Base-by-base conservation (phyloP, 768 basidiomycete species). In the Lyophyllum atratum region DNA sequence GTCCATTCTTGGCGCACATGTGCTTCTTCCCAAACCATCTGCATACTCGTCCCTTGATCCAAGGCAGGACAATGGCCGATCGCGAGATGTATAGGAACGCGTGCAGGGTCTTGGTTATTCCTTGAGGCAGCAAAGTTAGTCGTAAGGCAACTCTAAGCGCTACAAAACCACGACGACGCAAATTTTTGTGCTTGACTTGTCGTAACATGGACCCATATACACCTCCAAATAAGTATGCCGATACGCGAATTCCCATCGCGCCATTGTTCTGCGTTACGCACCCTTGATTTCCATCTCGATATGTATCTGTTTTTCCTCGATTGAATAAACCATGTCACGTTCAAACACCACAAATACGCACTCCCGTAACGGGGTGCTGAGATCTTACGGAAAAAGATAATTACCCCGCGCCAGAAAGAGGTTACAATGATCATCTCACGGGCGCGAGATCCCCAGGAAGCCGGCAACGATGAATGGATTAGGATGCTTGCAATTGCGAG, bases 1-100 rank as follows among this genome's bases (percentile, higher is more conserved):
- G 39, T 19, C 17, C 39, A 19, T n/a, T 40, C n/a, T 40, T 40
- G 39, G n/a, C 15, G 39, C n/a, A n/a, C n/a, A 11, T 22, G 43
- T 24, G 43, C 43, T 24, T 44, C 22, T 44, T 44, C 24, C 24
- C 22, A 44, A 44, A 44, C 22, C 43, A 24, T 44, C 11, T 24
- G 11, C 26, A 11, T 3, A 17, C n/a, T 17, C 7, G 26, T 44
- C 46, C 46, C 46, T 29, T 47, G 46, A 47, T 47, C 46, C 26
- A 47, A 47, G 46, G 25, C 28, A 47, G 46, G 46, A 47, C 46
- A 47, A 47, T 47, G 46, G 26, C 26, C 28, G 46, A 47, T 46
- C 45, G 25, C 39, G 17, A 46, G 45, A 25, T 28, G 12, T 47
- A 15, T n/a, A 47, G 28, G 46, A 29, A 47, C 28, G 26, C 46